Evolutionary conservation across 202 grass and related monocot species (phyloP), one percentile per base, ranked within the genome.

Genomic region (Setaria italica): DNA sequence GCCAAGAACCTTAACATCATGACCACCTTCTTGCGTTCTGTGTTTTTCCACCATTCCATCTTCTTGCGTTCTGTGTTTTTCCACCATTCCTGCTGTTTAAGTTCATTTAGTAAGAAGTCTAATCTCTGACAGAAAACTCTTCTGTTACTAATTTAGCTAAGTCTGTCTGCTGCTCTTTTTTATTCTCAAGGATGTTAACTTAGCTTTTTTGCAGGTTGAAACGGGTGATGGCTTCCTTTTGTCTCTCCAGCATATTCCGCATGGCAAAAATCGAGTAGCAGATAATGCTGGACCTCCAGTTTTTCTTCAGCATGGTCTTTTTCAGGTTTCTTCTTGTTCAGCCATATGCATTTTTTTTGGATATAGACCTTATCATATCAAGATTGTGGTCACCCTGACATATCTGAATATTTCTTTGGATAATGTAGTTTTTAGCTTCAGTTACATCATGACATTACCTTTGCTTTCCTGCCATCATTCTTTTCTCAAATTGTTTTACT

Each of bases 241-340:
- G 85, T 80, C 93, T 85, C 59, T 98, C 87, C 95, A 95, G 48
- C 92, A 78, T 80, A 89, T 98, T 81, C 91, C 89, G 15, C 87
- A 62, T 73, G 95, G 93, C 21, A 92, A 80, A 88, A 90, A 86
- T 69, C 58, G 74, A 86, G 47, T 90, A 67, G 32, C 30, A 19
- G 35, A 88, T 66, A 95, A 56, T 39, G 39, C 73, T 73, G 81
- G 89, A 34, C 89, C 91, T 90, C 89, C 95, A 29, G 91, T 98
- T 76, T 98, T 94, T 86, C 95, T 98, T 83, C 95, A 98, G 64
- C 95, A 98, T 75, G 95, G 95, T 50, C 93, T 98, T 83, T 98
- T 98, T 89, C 93, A 95, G 93, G 95, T 97, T 78, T 88, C 86
- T 57, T 35, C 65, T 86, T 35, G 54, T 82, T 86, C 33, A 77